Base-by-base conservation (phyloP, 495 filamentous ascomycete genomes). In the Talaromyces adpressus region DNA sequence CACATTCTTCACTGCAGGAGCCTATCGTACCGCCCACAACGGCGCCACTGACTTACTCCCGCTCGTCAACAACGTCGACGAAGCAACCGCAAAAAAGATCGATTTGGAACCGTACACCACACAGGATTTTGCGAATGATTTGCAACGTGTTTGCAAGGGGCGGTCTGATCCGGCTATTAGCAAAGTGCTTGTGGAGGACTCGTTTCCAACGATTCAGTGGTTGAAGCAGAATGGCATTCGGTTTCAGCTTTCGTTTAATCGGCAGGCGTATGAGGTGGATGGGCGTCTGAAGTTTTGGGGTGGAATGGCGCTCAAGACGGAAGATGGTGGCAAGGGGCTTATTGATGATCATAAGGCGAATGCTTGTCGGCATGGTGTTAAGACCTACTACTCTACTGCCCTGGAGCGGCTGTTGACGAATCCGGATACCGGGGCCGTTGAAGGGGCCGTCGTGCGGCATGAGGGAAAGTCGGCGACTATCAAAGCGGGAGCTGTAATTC, bases 271-370 rank as follows among this genome's bases (percentile, higher is more conserved):
- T 59, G 66, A 82, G 49, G 75, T 87, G 6, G 72, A 82, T 59
- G 82, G 79, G 8, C 71, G 80, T 12, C 77, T 73, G 57, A 84
- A 84, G 63, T 88, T 89, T 65, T 88, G 83, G 83, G 85, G 86
- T 18, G 85, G 85, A 0, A 67, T 89, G 62, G 74, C 73, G 4
- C 65, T 88, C 45, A 85, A 78, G 61, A 84, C 82, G 16, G 65
- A 81, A 57, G 81, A 86, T 73, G 82, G 79, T 5, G 85, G 85
- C 0, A 85, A 85, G 61, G 82, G 84, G 0, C 68, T 89, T 0
- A 73, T 87, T 20, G 61, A 77, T 30, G 74, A 81, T 59, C 73
- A 84, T 63, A 66, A 74, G 12, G 65, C 63, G n/a, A 76, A 77
- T 3, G 85, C 79, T 2, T 59, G 62, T 45, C 64, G 61, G 32